phyloP scores from a whole-genome alignment of 2,329 filamentous ascomycete species.

The Fusarium miscanthi region DNA sequence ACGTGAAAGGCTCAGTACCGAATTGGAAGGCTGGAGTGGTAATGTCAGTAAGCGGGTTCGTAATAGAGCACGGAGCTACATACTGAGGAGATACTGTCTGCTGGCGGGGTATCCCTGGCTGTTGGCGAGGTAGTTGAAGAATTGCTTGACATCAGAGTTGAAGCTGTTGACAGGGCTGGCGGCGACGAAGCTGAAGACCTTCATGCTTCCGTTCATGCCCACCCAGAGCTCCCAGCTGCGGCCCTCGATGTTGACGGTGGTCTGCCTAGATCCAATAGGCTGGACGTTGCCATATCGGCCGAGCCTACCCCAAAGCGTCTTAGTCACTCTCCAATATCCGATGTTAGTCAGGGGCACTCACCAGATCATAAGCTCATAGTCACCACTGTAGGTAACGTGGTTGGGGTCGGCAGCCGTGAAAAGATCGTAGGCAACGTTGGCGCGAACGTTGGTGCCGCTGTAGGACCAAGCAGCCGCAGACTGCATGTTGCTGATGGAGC shows the following conservation, averaged over 20 bases:
- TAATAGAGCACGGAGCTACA: not conserved
- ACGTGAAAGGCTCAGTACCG: constrained; percentile 17
- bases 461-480: constrained; percentile 22
- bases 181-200: constrained; percentile 20
- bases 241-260: constrained; percentile 8
- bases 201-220: constrained; percentile 18
- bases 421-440: constrained; percentile 20
- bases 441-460: constrained; percentile 15
- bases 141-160: constrained; percentile 26
- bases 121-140: constrained; percentile 22
- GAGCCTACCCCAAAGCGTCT: not conserved
- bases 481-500: constrained; percentile 18
- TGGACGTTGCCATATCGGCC: constrained; percentile 1
- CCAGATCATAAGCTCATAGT: constrained; percentile 26
- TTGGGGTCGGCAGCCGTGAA: constrained; percentile 18
- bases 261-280: constrained; percentile 9
- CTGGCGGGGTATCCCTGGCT: constrained; percentile 6
- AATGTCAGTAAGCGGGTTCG: not conserved
- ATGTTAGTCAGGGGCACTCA: not conserved
- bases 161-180: constrained; percentile 3
- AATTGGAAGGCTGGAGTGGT: constrained; percentile 7
- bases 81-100: constrained; percentile 20
- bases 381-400: constrained; percentile 5
- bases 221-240: constrained; percentile 17
- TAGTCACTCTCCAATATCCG: not conserved